These are phyloP conservation scores for Apiospora kogelbergensis DNA, from an alignment of 2,329 filamentous ascomycete species.

Conservation along the genomic window DNA sequence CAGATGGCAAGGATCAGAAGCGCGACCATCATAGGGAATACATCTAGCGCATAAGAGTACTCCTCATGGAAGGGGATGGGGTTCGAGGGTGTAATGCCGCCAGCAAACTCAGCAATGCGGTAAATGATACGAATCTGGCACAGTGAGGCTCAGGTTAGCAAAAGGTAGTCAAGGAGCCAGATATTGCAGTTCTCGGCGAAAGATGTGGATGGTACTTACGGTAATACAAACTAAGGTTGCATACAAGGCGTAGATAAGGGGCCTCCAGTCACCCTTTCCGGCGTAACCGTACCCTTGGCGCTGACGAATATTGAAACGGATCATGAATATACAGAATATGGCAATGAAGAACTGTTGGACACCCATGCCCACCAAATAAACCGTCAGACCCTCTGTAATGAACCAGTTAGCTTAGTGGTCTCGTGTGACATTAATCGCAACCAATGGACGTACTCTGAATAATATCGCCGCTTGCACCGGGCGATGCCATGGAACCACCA, in stretches of 20 bases:
- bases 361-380: constrained; percentile 40
- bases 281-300: not conserved
- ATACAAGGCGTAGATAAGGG: constrained; percentile 35
- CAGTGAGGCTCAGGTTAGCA: not conserved
- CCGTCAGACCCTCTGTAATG: constrained; percentile 30
- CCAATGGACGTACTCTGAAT: constrained; percentile 18
- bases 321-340: constrained; percentile 36
- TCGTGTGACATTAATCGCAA: too few species aligned
- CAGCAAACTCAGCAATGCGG: constrained; percentile 56
- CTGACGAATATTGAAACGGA: constrained; percentile 31
- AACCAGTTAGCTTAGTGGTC: not conserved
- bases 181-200: too few species aligned
- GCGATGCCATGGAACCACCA: constrained; percentile 38
- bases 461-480: constrained; percentile 20
- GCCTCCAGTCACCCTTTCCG: constrained; percentile 30
- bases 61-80: constrained; percentile 48
- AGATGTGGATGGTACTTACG: constrained; percentile 23
- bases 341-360: constrained; percentile 38
- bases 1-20: constrained; percentile 38
- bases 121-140: constrained; percentile 57
- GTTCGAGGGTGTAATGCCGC: constrained; percentile 43
- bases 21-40: constrained; percentile 54
- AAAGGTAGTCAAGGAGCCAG: too few species aligned
- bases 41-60: constrained; percentile 53
- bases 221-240: constrained; percentile 35